Conservation (phyloP, 1,284 basidiomycete genomes). For the Sporisorium exsertum region DNA sequence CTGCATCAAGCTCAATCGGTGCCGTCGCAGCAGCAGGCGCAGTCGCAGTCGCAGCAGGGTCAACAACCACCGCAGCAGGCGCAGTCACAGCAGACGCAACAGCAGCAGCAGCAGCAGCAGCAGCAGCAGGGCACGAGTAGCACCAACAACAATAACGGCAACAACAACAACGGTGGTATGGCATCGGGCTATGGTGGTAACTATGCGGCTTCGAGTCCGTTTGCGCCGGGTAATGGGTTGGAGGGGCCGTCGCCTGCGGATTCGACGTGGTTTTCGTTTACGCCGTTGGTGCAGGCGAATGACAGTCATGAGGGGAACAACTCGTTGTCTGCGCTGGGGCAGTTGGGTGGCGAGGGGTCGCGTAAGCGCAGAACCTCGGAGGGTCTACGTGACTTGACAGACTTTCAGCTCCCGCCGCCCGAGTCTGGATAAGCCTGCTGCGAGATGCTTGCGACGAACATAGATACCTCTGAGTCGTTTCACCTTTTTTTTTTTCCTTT, state of each 20-base stretch:
- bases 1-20: conserved; percentile 16
- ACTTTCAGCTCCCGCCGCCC: conserved; percentile 54
- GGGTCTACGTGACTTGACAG: conserved; percentile 22
- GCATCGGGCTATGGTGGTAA: conserved; percentile 5
- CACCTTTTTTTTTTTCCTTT: no score
- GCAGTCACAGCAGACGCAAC: conserved; percentile 9
- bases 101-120: conserved; percentile 12
- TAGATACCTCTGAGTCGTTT: conserved; percentile 8
- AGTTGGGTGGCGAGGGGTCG: conserved; percentile 52
- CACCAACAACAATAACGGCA: conserved; percentile 5
- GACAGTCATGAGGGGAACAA: conserved; percentile 12
- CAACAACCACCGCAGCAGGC: conserved; percentile 10
- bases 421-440: conserved; percentile 12
- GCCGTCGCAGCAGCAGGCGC: background rate
- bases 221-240: conserved; percentile 30
- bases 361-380: conserved; percentile 40
- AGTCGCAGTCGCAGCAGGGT: conserved; percentile 14
- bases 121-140: conserved; percentile 2
- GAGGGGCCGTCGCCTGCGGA: conserved; percentile 53
- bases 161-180: conserved; percentile 23
- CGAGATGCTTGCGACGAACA: background rate
- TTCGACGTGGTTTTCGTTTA: conserved; percentile 58
- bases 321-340: conserved; percentile 38
- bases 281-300: conserved; percentile 46
- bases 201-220: conserved; percentile 31